phyloP scores from a whole-genome alignment of 1,139 yeast species.

The Lodderomyces pseudojiufengensis region DNA sequence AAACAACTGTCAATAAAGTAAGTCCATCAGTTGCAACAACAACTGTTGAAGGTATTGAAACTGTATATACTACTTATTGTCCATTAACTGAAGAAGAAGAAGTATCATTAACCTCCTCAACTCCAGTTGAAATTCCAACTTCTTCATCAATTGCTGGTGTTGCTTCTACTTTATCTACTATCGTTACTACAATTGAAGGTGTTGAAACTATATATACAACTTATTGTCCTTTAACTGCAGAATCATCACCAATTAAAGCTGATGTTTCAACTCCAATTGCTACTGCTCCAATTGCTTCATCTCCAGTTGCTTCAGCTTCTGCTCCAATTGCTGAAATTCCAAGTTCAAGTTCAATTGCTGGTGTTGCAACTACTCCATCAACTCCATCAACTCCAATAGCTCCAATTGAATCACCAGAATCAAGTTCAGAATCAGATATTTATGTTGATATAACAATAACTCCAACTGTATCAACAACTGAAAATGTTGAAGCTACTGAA shows the following conservation, averaged over 20 bases:
- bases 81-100: conserved; percentile 28
- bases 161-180: conserved; percentile 10
- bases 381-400: conserved; percentile 23
- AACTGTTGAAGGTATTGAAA: conserved; percentile 40
- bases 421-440: conserved; percentile 20
- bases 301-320: conserved; percentile 22
- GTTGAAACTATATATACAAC: conserved; percentile 44
- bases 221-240: conserved; percentile 30
- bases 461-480: conserved; percentile 16
- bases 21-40: conserved; percentile 33
- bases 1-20: conserved; percentile 22
- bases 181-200: conserved; percentile 25
- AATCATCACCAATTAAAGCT: conserved; percentile 14
- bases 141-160: conserved; percentile 17
- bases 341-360: conserved; percentile 17
- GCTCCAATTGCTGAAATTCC: conserved; percentile 24
- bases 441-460: conserved; percentile 28
- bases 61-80: conserved; percentile 49
- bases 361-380: conserved; percentile 14
- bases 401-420: conserved; percentile 17
- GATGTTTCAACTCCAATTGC: conserved; percentile 17
- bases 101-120: conserved; percentile 8
- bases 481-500: conserved; percentile 15
- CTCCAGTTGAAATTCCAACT: conserved; percentile 19
- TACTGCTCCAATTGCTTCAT: conserved; percentile 19